Base-by-base conservation (phyloP, 2,329 filamentous ascomycete genomes). In the Arachnomyces sp. region DNA sequence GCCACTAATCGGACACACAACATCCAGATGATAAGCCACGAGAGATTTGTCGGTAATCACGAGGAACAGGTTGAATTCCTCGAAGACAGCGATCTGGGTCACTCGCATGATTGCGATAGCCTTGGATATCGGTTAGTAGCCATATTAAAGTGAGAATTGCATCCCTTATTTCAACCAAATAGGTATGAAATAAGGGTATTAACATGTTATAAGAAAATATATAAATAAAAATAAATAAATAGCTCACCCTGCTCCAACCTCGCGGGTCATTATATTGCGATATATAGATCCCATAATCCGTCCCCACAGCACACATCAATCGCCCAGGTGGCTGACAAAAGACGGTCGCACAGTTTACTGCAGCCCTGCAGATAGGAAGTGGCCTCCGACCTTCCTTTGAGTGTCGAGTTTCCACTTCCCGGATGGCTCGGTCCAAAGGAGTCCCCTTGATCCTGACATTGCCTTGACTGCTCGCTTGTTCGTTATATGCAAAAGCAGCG, bases 61-160 rank as follows among this genome's bases (percentile, higher is more conserved):
- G 18, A 98, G 72, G 60, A 94, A 92, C 11, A 96, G 73, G 32
- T 87, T 92, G 60, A 96, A 96, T 49, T 96, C 92, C 57, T 98
- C 93, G 5, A 98, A 77, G 0, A 98, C 86, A 0, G 92, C 83
- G 35, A 98, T 85, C 59, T 98, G 92, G 2, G 90, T 93, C 12
- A 98, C 89, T 42, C 80, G 79, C 34, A 69, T 69, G 50, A 80
- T 78, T 58, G 81, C 78, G 16, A 95, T 87, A 6, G 85, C 80
- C 84, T 93, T 54, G 3, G 39, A 34, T 18, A 34, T 28, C 36
- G 54, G 48, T 69, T 56, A 69, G 53, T 40, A 44, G 15, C 3
- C 21, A n/a, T 5, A 11, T 17, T 31, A 34, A 29, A 12, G 11
- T 17, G 21, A 31, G 3, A 21, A 9, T 55, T n/a, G n/a, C n/a